Conservation (phyloP, 371 early-diverging fungal genomes). For the Paraphysoderma sedebokerense region DNA sequence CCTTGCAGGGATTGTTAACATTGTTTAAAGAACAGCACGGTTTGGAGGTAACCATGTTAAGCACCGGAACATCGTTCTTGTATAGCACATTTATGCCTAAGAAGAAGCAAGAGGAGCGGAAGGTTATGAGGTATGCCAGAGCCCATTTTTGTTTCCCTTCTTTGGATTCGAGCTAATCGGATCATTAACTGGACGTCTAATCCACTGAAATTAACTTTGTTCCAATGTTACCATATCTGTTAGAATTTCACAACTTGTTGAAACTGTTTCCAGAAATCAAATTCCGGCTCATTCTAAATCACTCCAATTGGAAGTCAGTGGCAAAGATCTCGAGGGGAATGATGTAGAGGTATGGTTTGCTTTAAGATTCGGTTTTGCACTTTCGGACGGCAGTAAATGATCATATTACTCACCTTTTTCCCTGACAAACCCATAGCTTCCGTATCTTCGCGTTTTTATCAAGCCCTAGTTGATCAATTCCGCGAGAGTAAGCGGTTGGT, state of each 20-base stretch:
- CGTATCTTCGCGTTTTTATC: too few species aligned
- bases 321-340: constrained; percentile 68
- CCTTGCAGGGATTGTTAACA: constrained; percentile 78
- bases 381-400: too few species aligned
- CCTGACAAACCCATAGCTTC: too few species aligned
- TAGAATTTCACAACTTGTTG: constrained; percentile 58
- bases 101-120: constrained; percentile 70
- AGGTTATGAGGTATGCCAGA: constrained; percentile 26
- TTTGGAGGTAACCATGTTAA: constrained; percentile 87
- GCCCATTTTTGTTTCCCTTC: background rate
- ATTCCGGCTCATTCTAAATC: constrained; percentile 70
- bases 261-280: constrained; percentile 71
- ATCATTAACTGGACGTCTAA: background rate
- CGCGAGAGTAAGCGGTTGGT: too few species aligned
- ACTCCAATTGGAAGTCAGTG: constrained; percentile 69
- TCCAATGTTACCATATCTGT: too few species aligned
- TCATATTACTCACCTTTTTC: too few species aligned
- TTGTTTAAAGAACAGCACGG: constrained; percentile 66
- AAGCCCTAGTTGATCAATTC: too few species aligned
- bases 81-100: constrained; percentile 73
- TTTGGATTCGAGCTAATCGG: constrained; percentile 1
- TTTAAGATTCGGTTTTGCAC: too few species aligned
- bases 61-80: constrained; percentile 81
- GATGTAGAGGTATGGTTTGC: constrained; percentile 60
- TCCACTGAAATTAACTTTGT: too few species aligned